Conservation (phyloP, 1,284 basidiomycete genomes). For the Naganishia sp. region DNA sequence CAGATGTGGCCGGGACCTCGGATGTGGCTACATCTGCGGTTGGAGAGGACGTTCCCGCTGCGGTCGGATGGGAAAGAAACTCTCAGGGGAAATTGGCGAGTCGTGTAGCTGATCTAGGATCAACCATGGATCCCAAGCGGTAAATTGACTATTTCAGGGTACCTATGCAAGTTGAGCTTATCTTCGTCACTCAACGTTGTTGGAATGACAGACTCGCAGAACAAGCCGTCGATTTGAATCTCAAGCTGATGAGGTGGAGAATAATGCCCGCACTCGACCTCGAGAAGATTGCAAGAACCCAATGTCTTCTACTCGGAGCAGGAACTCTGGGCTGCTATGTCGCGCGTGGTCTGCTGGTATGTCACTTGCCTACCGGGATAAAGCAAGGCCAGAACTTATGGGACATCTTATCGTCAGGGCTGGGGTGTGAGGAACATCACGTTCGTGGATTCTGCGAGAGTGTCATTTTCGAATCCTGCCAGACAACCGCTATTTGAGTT, state of each 20-base stretch:
- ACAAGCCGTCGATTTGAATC: slow-evolving; percentile 93
- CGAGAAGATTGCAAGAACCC: slow-evolving; percentile 77
- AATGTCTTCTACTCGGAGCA: slow-evolving; percentile 85
- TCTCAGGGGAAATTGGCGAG: slow-evolving; percentile 78
- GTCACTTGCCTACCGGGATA: neutral
- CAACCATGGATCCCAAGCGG: slow-evolving; percentile 89
- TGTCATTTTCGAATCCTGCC: slow-evolving; percentile 96
- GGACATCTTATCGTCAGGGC: slow-evolving; percentile 59
- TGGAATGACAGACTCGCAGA: slow-evolving; percentile 70
- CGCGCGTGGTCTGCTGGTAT: slow-evolving; percentile 79
- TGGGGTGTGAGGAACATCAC: slow-evolving; percentile 96
- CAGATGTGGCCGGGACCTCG: slow-evolving; percentile 3
- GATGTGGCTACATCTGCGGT: neutral
- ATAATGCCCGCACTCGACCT: slow-evolving; percentile 87
- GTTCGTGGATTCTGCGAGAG: slow-evolving; percentile 82
- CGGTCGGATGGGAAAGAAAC: slow-evolving; percentile 93
- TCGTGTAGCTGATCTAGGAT: slow-evolving; percentile 84
- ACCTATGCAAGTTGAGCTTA: neutral
- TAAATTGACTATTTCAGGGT: slow-evolving; percentile 32
- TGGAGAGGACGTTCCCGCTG: slow-evolving; percentile 58
- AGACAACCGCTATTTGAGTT: slow-evolving; percentile 95
- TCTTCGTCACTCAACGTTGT: neutral
- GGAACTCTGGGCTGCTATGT: slow-evolving; percentile 98
- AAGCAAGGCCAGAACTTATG: neutral
- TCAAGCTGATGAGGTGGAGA: slow-evolving; percentile 98